Percentiles rank a stretch among this genome's conserved stretches.
Conservation (phyloP, 305 asterid genomes). For the Plantago lanceolata region DNA sequence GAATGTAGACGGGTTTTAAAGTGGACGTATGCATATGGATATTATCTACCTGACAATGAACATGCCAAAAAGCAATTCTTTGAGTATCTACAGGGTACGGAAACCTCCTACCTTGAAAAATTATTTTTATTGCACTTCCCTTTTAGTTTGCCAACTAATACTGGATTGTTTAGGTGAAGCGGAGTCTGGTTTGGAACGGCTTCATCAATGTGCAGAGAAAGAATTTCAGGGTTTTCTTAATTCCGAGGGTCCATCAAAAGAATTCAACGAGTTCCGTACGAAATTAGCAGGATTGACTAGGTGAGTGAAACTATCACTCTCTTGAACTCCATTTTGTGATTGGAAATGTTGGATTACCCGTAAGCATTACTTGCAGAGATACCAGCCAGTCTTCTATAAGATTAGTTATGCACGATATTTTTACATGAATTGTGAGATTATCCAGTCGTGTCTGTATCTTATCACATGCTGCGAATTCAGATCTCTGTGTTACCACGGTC, state of each 20-base stretch:
- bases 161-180: constrained; percentile 65
- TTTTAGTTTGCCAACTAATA: neutral
- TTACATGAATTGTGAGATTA: too few species aligned
- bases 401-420: too few species aligned
- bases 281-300: constrained; percentile 92
- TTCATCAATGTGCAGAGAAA: constrained; percentile 94
- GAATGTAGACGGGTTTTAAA: constrained; percentile 90
- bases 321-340: constrained; percentile 7
- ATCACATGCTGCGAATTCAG: neutral
- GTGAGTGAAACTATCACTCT: constrained; percentile 31
- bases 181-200: constrained; percentile 90
- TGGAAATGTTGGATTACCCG: too few species aligned
- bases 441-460: too few species aligned
- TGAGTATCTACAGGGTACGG: constrained; percentile 81
- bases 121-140: neutral
- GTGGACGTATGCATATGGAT: constrained; percentile 96
- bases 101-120: constrained; percentile 19
- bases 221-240: constrained; percentile 66
- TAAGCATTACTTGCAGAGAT: too few species aligned
- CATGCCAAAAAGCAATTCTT: constrained; percentile 76
- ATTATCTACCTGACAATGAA: constrained; percentile 71
- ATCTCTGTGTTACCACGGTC: neutral
- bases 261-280: constrained; percentile 79
- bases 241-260: constrained; percentile 64
- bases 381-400: too few species aligned